Conservation (phyloP, 495 filamentous ascomycete genomes). For the Penicillium ucsense region DNA sequence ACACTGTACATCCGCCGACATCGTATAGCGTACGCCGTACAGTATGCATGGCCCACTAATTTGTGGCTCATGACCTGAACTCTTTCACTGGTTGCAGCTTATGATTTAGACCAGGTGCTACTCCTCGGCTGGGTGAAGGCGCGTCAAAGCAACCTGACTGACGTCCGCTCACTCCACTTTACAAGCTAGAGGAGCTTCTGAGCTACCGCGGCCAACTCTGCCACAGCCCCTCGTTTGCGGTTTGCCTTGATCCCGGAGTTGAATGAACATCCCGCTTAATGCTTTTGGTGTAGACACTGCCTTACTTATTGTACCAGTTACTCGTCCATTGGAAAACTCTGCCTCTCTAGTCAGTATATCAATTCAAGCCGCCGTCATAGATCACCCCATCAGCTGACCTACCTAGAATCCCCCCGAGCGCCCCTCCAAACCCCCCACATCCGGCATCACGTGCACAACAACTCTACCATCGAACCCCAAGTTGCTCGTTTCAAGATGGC, state of each 20-base stretch:
- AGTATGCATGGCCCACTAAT: too few relatives aligned
- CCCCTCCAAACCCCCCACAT: conserved; percentile 7
- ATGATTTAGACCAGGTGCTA: background rate
- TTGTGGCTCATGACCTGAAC: too few relatives aligned
- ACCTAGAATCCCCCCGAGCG: background rate
- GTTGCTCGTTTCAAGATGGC: conserved; percentile 22
- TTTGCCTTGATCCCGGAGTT: background rate
- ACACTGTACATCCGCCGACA: too few relatives aligned
- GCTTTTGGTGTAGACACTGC: too few relatives aligned
- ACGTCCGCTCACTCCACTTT: conserved; percentile 19
- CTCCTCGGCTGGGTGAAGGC: background rate
- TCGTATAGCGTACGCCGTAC: too few relatives aligned
- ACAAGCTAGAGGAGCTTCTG: conserved; percentile 10
- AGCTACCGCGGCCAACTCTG: background rate
- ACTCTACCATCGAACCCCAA: background rate
- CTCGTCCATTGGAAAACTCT: too few relatives aligned
- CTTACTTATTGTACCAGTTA: too few relatives aligned
- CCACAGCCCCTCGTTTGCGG: background rate
- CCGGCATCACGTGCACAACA: conserved; percentile 8
- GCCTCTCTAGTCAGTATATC: too few relatives aligned
- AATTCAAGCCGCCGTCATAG: too few relatives aligned
- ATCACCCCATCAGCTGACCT: too few relatives aligned
- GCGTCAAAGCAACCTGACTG: conserved; percentile 2
- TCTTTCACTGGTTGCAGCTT: too few relatives aligned
- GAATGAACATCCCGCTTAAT: too few relatives aligned